Evolutionary conservation across 148 eudicot species (phyloP).

Genomic region (Silene latifolia): DNA sequence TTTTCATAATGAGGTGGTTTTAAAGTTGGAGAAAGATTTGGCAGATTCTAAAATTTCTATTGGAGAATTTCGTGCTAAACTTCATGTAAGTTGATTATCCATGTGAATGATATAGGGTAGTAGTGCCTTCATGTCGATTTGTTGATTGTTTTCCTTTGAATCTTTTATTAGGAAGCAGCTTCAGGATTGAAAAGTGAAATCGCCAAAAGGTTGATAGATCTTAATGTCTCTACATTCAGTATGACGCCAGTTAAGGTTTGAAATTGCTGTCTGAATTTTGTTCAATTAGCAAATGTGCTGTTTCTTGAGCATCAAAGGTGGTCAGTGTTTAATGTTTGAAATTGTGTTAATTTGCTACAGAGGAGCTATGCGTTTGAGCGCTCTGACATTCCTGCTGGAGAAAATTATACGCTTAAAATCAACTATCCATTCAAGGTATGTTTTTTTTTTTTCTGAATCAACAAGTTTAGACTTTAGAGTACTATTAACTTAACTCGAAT

Average conservation of each 20-base stretch:
- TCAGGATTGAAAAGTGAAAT: constrained; percentile 75
- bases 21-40: constrained; percentile 60
- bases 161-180: constrained; percentile 55
- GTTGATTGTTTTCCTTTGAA: constrained; percentile 7
- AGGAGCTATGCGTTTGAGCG: constrained; percentile 95
- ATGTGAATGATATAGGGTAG: background rate
- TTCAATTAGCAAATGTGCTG: background rate
- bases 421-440: constrained; percentile 87
- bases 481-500: background rate
- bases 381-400: constrained; percentile 71
- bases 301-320: background rate
- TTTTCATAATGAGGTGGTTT: constrained; percentile 48
- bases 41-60: constrained; percentile 53
- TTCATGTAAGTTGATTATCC: constrained; percentile 51
- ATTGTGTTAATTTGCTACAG: constrained; percentile 31
- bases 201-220: constrained; percentile 49
- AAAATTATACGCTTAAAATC: constrained; percentile 74
- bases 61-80: constrained; percentile 44
- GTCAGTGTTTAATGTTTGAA: background rate
- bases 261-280: background rate
- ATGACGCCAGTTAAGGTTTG: constrained; percentile 97
- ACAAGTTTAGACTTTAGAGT: background rate
- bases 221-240: constrained; percentile 73
- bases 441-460: background rate
- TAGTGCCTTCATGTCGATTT: background rate